These are phyloP conservation scores for Salix viminalis DNA, from an alignment of 345 rosid species.

Conservation along the genomic window DNA sequence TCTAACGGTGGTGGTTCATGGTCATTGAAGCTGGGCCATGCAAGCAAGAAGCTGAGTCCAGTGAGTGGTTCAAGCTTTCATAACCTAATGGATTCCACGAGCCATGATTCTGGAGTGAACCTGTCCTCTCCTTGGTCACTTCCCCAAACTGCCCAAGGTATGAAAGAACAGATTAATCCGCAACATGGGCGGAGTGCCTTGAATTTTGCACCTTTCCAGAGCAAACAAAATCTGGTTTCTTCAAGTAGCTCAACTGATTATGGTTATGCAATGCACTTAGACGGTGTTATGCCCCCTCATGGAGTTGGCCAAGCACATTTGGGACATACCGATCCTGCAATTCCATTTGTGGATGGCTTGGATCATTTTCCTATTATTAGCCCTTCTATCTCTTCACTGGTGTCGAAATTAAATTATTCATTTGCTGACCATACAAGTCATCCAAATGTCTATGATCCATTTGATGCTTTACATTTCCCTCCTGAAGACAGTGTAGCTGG, in stretches of 20 bases:
- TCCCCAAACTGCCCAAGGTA: constrained; percentile 16
- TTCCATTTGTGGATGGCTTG: not conserved
- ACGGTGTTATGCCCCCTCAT: constrained; percentile 8
- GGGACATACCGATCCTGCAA: constrained; percentile 4
- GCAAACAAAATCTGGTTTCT: constrained; percentile 13
- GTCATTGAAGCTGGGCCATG: constrained; percentile 13
- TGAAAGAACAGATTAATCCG: constrained; percentile 20
- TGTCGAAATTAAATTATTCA: not conserved
- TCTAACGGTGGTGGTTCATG: not conserved
- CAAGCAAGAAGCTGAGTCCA: constrained; percentile 20
- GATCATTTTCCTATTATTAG: constrained; percentile 10
- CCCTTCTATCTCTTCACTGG: constrained; percentile 17
- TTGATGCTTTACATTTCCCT: constrained; percentile 16
- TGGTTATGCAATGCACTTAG: constrained; percentile 11
- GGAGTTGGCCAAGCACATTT: constrained; percentile 14
- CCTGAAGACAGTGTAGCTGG: constrained; percentile 33
- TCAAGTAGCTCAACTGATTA: constrained; percentile 27
- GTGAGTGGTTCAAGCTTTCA: constrained; percentile 19
- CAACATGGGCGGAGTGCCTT: constrained; percentile 15
- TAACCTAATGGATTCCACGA: constrained; percentile 4
- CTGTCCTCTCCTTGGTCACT: constrained; percentile 17
- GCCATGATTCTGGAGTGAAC: constrained; percentile 24
- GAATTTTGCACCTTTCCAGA: constrained; percentile 14
- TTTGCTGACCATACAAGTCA: constrained; percentile 3
- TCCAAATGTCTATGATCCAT: constrained; percentile 4